A percentile compares a stretch with the other conserved stretches of the same genome.
These are phyloP conservation scores for Epichloe sibirici DNA, from an alignment of 2,329 filamentous ascomycete species.

Conservation along the genomic window DNA sequence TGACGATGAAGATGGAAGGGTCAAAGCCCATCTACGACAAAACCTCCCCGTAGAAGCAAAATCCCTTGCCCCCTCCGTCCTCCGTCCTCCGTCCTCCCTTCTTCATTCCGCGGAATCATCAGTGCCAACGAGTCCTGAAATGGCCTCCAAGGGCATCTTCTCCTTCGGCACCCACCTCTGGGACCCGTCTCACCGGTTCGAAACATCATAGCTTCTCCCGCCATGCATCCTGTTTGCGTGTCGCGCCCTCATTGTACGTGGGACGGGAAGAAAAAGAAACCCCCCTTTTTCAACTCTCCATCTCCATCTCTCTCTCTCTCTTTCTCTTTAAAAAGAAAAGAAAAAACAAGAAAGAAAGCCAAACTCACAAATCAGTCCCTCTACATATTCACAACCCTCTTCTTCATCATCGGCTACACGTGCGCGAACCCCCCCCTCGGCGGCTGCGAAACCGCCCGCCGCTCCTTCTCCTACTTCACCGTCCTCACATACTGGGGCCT, in stretches of 20 bases:
- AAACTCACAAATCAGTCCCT: conserved; percentile 29
- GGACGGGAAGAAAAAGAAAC: background rate
- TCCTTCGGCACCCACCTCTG: conserved; percentile 30
- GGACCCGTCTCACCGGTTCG: conserved; percentile 53
- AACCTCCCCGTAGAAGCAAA: no score
- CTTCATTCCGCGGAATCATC: no score
- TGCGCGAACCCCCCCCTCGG: conserved; percentile 38
- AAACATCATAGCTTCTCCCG: conserved; percentile 70
- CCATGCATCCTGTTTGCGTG: conserved; percentile 48
- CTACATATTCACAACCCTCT: conserved; percentile 58
- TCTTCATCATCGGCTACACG: conserved; percentile 57
- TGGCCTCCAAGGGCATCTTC: conserved; percentile 16
- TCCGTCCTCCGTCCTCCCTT: no score
- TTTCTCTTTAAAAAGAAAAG: background rate
- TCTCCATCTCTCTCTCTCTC: no score
- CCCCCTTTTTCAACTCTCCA: no score
- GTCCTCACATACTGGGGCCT: conserved; percentile 72
- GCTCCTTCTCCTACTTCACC: conserved; percentile 73
- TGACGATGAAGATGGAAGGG: no score
- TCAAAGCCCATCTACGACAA: no score
- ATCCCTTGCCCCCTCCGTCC: no score
- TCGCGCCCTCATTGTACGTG: conserved; percentile 42
- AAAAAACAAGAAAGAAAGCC: background rate
- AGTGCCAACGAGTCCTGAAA: background rate
- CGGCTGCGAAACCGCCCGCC: conserved; percentile 33